Evolutionary conservation across 495 filamentous ascomycete genomes (phyloP), one percentile per base, ranked within the genome.

Genomic region (Aspergillus saccharolyticus): DNA sequence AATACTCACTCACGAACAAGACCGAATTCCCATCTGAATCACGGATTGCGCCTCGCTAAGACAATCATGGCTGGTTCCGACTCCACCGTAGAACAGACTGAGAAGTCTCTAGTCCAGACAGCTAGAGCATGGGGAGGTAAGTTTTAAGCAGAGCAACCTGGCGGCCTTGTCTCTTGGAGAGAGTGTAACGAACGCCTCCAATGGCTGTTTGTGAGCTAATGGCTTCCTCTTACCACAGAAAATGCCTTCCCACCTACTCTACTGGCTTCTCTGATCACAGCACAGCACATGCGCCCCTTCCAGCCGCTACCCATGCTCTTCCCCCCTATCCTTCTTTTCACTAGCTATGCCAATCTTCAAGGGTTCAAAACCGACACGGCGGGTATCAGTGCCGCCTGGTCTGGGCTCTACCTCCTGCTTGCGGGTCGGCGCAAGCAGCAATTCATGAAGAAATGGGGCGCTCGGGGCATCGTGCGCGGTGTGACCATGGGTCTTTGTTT

Each of bases 371-470:
- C 83, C 52, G 94, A 97, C 62, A 83, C 82, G 50, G 93, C 91
- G 0, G 94, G 92, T 25, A 79, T 91, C 52, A 89, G 84, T 14
- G 90, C 89, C 17, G 90, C 93, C 3, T 96, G 89, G 84, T 90
- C 87, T 42, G 89, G 86, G 4, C 73, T 96, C 19, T 98, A 97
- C 69, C 74, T 91, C 16, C 71, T 97, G 10, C 76, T 92, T 44
- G 91, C 90, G 20, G 70, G 80, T 57, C 81, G 89, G 54, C 79
- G 87, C 57, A 80, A 79, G 55, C 83, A 82, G 55, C 76, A 71
- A 46, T 64, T 80, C 42, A 74, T 84, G 62, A 81, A 78, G 57
- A 87, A 83, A 67, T 86, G 88, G 69, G 80, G 83, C 17, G 70
- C 81, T 22, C 79, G 89, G 49, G 91, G 91, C 2, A 70, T 85